Evolutionary conservation across 140 eudicot genomes (phyloP), one percentile per base, ranked within the genome.

Genomic region (Senecio squalidus): DNA sequence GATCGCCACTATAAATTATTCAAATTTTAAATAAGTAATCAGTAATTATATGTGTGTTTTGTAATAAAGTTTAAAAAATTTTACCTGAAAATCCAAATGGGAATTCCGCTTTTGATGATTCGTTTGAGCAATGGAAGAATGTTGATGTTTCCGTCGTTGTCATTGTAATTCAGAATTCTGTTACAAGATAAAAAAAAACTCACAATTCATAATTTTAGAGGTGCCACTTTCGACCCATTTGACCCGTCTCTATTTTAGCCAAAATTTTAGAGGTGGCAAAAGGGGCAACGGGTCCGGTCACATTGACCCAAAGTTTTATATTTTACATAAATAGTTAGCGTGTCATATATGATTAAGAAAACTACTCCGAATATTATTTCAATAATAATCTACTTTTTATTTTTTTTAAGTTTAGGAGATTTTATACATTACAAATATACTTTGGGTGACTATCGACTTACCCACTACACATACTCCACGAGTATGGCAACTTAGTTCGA

Each of bases 61-160:
- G 4, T 28, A 22, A 17, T 4, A 23, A 11, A n/a, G 21, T 5
- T 29, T n/a, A n/a, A 0, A 9, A 50, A n/a, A 38, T 9, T 24
- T 68, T 64, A 92, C 96, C 99, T 93, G 85, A 88, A 93, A 71
- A 88, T 69, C 99, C 96, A 93, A 62, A 93, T 80, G 1, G 84
- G 90, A 66, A 88, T 82, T 30, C 16, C 39, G 64, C 74, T 82
- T 39, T 68, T 62, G 47, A 84, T 75, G 64, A 93, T 93, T 69
- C 86, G 70, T 56, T 76, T 84, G 5, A 93, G 90, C 67, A 84
- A 62, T 0, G 96, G 99, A 21, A 93, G 88, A 51, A 93, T 84
- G 80, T 88, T 56, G 64, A 88, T 79, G 74, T 76, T 71, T 33
- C 89, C 96, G 58, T 93, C 99, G 6, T 74, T 58, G 27, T 73